A percentile compares a stretch with the other conserved stretches of the same genome.
Conservation (phyloP, 352 stramenopile genomes). For the Elongisporangium senticosum region DNA sequence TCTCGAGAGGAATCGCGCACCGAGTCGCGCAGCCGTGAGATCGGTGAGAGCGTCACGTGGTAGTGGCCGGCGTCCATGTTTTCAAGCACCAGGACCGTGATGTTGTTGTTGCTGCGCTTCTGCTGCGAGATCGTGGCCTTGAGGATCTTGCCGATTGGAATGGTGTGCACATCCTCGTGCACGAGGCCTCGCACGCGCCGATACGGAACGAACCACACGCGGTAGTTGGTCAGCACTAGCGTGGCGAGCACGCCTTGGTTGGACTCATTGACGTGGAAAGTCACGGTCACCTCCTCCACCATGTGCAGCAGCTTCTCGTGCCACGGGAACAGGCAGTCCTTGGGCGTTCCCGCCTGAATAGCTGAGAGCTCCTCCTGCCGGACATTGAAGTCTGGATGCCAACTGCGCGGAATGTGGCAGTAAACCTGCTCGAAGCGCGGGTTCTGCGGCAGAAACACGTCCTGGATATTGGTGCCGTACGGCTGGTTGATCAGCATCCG, state of each 20-base stretch:
- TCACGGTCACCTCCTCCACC: slow-evolving; percentile 82
- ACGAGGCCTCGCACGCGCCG: slow-evolving; percentile 60
- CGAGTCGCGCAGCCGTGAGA: slow-evolving; percentile 61
- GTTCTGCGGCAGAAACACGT: slow-evolving; percentile 80
- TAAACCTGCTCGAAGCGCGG: slow-evolving; percentile 71
- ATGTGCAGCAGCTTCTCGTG: slow-evolving; percentile 82
- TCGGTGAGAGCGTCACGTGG: slow-evolving; percentile 78
- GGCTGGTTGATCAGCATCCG: slow-evolving; percentile 59
- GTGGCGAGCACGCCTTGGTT: slow-evolving; percentile 81
- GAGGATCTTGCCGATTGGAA: slow-evolving; percentile 71
- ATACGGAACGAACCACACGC: slow-evolving; percentile 84
- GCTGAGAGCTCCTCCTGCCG: slow-evolving; percentile 60
- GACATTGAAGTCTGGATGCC: slow-evolving; percentile 67
- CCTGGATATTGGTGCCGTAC: slow-evolving; percentile 68
- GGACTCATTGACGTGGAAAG: slow-evolving; percentile 84
- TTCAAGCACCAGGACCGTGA: slow-evolving; percentile 71
- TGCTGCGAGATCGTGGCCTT: slow-evolving; percentile 74
- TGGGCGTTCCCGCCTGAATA: slow-evolving; percentile 56
- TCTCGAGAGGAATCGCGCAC: slow-evolving; percentile 66
- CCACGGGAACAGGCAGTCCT: slow-evolving; percentile 77
- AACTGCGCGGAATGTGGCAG: slow-evolving; percentile 70
- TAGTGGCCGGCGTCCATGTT: slow-evolving; percentile 86
- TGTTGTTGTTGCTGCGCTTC: slow-evolving; percentile 74
- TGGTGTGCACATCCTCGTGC: slow-evolving; percentile 82
- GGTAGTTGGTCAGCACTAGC: slow-evolving; percentile 78